Evolutionary conservation across 2,329 filamentous ascomycete species (phyloP).

Genomic region (Lecanoromycetidae sp.): DNA sequence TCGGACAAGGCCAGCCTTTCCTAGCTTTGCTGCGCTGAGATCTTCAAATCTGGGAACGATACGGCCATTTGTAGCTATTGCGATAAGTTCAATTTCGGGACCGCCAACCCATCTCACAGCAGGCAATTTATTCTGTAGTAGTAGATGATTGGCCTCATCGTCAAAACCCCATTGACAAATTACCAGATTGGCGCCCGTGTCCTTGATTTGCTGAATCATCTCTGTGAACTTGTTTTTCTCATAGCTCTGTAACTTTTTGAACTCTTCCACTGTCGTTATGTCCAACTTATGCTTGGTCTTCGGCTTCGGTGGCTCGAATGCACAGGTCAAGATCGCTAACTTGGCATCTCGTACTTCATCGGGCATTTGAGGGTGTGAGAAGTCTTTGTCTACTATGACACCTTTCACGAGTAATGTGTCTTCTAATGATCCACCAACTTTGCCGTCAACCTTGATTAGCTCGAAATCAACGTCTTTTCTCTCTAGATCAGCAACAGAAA

Average conservation of each 20-base stretch:
- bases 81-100: constrained; percentile 95
- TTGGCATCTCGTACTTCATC: constrained; percentile 90
- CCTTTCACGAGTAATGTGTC: constrained; percentile 92
- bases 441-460: constrained; percentile 97
- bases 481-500: constrained; percentile 91
- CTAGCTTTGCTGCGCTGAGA: constrained; percentile 78
- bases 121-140: constrained; percentile 90
- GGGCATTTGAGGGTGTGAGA: constrained; percentile 98
- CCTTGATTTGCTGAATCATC: constrained; percentile 98
- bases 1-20: constrained; percentile 74
- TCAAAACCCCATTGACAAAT: constrained; percentile 99
- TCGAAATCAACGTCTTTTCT: constrained; percentile 98
- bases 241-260: constrained; percentile 93
- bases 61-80: constrained; percentile 93
- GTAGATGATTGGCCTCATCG: constrained; percentile 93
- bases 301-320: constrained; percentile 96
- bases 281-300: constrained; percentile 99
- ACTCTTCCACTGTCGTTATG: constrained; percentile 93
- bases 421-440: constrained; percentile 87
- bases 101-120: constrained; percentile 97
- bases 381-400: constrained; percentile 98
- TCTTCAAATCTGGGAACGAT: constrained; percentile 98
- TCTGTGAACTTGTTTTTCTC: constrained; percentile 93
- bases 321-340: constrained; percentile 92
- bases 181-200: constrained; percentile 88